Evolutionary conservation across 2,329 filamentous ascomycete species (phyloP).

Genomic region (Paecilomyces fulvus): DNA sequence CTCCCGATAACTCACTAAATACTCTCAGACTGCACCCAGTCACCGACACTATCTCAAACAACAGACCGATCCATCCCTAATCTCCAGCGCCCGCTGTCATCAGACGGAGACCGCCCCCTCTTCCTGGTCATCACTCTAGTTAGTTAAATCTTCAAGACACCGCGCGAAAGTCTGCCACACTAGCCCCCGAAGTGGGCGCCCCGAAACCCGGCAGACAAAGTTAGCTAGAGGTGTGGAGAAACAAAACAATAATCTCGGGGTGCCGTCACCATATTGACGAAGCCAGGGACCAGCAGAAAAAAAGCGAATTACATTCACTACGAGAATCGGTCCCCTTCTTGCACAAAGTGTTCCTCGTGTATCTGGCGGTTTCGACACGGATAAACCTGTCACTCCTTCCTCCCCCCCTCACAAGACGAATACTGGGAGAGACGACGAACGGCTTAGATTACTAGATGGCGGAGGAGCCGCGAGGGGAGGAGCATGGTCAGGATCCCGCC

Average conservation of each 20-base stretch:
- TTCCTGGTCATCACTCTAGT: background rate
- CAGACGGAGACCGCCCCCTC: background rate
- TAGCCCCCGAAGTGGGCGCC: background rate
- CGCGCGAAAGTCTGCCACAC: background rate
- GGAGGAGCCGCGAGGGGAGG: slow-evolving; percentile 1
- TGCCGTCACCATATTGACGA: background rate
- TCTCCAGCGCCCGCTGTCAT: background rate
- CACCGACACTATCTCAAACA: background rate
- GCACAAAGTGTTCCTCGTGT: background rate
- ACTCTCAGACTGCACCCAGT: background rate
- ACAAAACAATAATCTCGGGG: background rate
- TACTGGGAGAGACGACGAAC: background rate
- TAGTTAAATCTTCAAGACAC: background rate
- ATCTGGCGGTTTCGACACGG: background rate
- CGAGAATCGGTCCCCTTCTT: background rate
- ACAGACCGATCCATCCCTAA: background rate
- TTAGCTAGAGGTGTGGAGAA: background rate
- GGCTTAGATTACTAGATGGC: background rate
- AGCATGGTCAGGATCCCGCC: slow-evolving; percentile 3
- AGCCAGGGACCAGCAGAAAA: background rate
- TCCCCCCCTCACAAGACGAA: background rate
- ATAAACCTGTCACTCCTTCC: background rate
- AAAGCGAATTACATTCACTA: background rate
- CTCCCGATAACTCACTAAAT: too few relatives aligned
- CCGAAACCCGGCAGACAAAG: background rate